These are phyloP conservation scores for Piloderma croceum DNA, from an alignment of 768 basidiomycete genomes.

Conservation along the genomic window DNA sequence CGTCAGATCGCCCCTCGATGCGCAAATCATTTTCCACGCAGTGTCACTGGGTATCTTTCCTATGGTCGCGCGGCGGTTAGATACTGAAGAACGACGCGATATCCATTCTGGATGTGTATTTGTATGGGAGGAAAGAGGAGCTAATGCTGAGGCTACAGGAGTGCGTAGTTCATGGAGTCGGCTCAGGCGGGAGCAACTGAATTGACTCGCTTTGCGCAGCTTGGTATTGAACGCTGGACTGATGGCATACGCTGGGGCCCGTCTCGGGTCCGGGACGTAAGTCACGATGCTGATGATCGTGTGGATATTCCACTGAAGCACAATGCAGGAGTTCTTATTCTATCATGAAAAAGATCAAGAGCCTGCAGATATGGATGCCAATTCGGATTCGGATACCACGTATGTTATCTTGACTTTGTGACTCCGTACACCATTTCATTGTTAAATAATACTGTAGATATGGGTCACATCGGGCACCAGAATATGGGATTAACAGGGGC, in stretches of 20 bases:
- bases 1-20: constrained; percentile 60
- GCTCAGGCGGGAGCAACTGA: no score
- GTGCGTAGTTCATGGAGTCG: no score
- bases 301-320: background rate
- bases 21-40: constrained; percentile 70
- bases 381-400: constrained; percentile 48
- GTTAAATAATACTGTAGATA: no score
- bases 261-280: constrained; percentile 69
- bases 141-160: constrained; percentile 60
- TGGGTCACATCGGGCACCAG: no score
- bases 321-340: constrained; percentile 63
- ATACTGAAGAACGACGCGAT: constrained; percentile 66
- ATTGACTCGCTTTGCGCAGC: constrained; percentile 33
- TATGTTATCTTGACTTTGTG: no score
- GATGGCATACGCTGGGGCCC: constrained; percentile 78
- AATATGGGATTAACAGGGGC: constrained; percentile 31
- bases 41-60: constrained; percentile 53
- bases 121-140: constrained; percentile 79
- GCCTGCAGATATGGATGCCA: constrained; percentile 41
- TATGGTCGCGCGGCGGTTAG: constrained; percentile 67
- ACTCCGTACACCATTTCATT: no score
- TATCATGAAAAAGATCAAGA: constrained; percentile 63
- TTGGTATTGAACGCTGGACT: constrained; percentile 79
- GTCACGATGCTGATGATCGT: constrained; percentile 17
- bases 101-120: constrained; percentile 71